phyloP scores from a whole-genome alignment of 2,329 filamentous ascomycete species.

The Lecanicillium sp. region DNA sequence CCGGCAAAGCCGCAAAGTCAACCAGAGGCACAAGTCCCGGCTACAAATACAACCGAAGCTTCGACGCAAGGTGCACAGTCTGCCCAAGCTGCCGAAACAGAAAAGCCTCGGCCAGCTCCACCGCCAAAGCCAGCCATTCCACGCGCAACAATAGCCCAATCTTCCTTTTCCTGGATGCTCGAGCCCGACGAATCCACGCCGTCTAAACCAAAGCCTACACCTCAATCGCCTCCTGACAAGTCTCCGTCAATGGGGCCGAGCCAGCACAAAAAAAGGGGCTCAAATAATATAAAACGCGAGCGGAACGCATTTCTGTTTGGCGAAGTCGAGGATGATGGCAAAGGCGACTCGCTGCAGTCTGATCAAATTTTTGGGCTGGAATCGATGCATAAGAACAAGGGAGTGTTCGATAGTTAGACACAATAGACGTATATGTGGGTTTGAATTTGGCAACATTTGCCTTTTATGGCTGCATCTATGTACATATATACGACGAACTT shows the following conservation, averaged over 20 bases:
- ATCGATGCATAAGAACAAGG: constrained; percentile 29
- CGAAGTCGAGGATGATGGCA: constrained; percentile 33
- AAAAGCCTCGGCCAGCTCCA: constrained; percentile 8
- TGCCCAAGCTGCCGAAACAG: neutral
- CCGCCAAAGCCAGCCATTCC: constrained; percentile 34
- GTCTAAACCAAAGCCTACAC: constrained; percentile 12
- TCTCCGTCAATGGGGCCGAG: constrained; percentile 21
- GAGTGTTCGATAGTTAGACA: too few species aligned
- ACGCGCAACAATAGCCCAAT: constrained; percentile 61
- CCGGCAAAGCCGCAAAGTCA: neutral
- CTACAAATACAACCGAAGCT: neutral
- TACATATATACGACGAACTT: neutral
- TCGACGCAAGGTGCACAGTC: neutral
- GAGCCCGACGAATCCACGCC: constrained; percentile 39
- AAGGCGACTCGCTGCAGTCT: constrained; percentile 26
- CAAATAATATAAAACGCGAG: constrained; percentile 39
- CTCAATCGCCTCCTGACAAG: constrained; percentile 15
- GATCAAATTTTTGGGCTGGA: constrained; percentile 50
- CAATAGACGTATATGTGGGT: neutral
- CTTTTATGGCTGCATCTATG: neutral
- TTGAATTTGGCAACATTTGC: neutral
- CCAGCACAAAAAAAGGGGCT: constrained; percentile 31
- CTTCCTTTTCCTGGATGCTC: constrained; percentile 74
- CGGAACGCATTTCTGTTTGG: constrained; percentile 54
- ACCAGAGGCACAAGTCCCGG: neutral